These are phyloP conservation scores for Filobasidium floriforme DNA, from an alignment of 768 basidiomycete genomes.

Conservation along the genomic window DNA sequence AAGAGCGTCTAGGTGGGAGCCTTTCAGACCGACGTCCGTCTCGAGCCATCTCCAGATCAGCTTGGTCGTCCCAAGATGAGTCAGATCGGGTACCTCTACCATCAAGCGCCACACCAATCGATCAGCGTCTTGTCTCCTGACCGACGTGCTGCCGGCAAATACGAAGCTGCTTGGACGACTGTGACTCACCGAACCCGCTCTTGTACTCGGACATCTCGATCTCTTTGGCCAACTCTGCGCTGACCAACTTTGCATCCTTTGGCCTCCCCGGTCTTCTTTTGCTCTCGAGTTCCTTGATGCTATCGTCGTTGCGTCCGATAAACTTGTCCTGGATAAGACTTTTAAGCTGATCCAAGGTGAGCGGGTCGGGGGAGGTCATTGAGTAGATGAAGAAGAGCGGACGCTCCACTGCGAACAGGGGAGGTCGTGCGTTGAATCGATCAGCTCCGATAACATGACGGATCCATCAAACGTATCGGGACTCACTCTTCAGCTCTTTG, in stretches of 20 bases:
- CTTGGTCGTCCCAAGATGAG: conserved; percentile 35
- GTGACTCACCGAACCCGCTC: conserved; percentile 40
- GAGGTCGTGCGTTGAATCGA: too few species aligned
- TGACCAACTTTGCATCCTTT: conserved; percentile 38
- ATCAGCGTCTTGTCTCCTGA: not conserved
- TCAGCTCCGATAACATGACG: not conserved
- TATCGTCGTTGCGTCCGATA: conserved; percentile 36
- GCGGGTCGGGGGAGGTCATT: conserved; percentile 34
- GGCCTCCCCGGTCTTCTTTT: conserved; percentile 41
- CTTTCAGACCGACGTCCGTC: conserved; percentile 28
- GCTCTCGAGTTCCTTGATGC: conserved; percentile 32
- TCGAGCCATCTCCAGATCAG: conserved; percentile 38
- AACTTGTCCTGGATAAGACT: conserved; percentile 39
- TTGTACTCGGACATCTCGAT: conserved; percentile 39
- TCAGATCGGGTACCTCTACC: conserved; percentile 43
- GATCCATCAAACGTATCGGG: not conserved
- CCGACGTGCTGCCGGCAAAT: not conserved
- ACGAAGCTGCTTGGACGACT: not conserved
- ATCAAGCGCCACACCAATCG: not conserved
- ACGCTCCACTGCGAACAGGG: conserved; percentile 35
- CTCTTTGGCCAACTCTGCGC: conserved; percentile 37
- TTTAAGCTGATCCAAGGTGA: conserved; percentile 34
- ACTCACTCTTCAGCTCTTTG: conserved; percentile 24
- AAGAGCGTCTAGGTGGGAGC: conserved; percentile 35
- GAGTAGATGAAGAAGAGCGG: conserved; percentile 43